phyloP scores from a whole-genome alignment of 2,329 filamentous ascomycete species.

The Trichoderma koningiopsis region DNA sequence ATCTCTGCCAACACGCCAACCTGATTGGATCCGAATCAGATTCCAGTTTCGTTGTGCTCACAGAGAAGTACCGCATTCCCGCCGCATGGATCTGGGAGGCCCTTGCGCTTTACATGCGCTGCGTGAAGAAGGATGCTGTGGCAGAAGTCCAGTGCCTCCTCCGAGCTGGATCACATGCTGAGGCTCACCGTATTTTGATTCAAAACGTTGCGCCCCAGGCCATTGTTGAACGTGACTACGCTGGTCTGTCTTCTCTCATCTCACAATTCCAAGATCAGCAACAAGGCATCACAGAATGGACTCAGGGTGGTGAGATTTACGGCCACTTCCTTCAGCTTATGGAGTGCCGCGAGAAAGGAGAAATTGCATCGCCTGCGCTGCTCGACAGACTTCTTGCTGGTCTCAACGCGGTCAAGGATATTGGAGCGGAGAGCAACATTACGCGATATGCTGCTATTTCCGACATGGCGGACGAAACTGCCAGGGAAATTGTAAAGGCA shows the following conservation, averaged over 20 bases:
- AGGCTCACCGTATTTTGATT: constrained; percentile 83
- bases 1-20: constrained; percentile 71
- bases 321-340: constrained; percentile 59
- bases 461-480: constrained; percentile 78
- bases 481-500: constrained; percentile 61
- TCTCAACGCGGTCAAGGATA: constrained; percentile 57
- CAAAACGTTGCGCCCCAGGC: constrained; percentile 78
- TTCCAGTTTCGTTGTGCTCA: constrained; percentile 60
- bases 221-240: constrained; percentile 81
- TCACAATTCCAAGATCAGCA: constrained; percentile 68
- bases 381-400: constrained; percentile 61
- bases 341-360: constrained; percentile 45
- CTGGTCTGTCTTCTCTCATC: constrained; percentile 68
- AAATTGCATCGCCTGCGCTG: constrained; percentile 46
- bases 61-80: constrained; percentile 69
- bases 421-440: constrained; percentile 51
- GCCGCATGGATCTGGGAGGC: constrained; percentile 82
- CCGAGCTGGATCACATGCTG: constrained; percentile 71
- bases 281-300: constrained; percentile 70
- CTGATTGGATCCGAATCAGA: constrained; percentile 63
- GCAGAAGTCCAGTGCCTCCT: constrained; percentile 79
- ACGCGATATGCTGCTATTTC: constrained; percentile 68
- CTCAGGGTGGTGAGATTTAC: constrained; percentile 79
- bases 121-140: constrained; percentile 67
- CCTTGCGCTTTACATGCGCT: constrained; percentile 79